Conservation (phyloP, 805 yeast genomes). For the Metschnikowia drakensbergensis region DNA sequence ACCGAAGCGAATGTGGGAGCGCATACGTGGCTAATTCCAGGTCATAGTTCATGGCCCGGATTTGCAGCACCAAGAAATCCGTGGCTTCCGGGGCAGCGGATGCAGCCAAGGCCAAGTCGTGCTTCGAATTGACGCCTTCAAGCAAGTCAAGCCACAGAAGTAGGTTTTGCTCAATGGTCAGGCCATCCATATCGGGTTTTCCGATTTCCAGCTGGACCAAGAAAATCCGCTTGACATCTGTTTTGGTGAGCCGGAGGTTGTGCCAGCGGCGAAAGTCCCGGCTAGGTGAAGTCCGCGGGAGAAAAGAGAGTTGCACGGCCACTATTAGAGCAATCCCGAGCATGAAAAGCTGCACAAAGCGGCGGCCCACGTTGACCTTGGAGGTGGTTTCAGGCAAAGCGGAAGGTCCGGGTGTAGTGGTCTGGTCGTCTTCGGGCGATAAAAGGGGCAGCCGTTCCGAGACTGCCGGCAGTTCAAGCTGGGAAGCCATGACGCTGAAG, state of each 20-base stretch:
- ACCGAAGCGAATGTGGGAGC: slow-evolving; percentile 8
- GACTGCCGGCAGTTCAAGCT: not conserved
- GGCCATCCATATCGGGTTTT: slow-evolving; percentile 13
- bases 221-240: slow-evolving; percentile 66
- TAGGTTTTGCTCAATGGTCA: slow-evolving; percentile 26
- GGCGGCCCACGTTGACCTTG: slow-evolving; percentile 1
- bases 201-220: slow-evolving; percentile 29
- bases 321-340: slow-evolving; percentile 51
- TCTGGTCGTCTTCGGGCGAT: not conserved
- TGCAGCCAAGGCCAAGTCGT: slow-evolving; percentile 22
- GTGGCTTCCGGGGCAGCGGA: slow-evolving; percentile 26
- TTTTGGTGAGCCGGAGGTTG: slow-evolving; percentile 57
- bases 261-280: slow-evolving; percentile 78
- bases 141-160: slow-evolving; percentile 28
- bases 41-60: slow-evolving; percentile 28
- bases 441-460: not conserved
- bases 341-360: slow-evolving; percentile 45
- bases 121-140: slow-evolving; percentile 21
- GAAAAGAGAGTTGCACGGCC: slow-evolving; percentile 62
- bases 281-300: slow-evolving; percentile 80
- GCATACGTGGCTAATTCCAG: slow-evolving; percentile 17
- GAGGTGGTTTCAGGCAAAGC: no score
- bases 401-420: not conserved
- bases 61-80: slow-evolving; percentile 23
- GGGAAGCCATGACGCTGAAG: not conserved